These are phyloP conservation scores for Actinomortierella ambigua DNA, from an alignment of 371 early-diverging fungal genomes.

Conservation along the genomic window DNA sequence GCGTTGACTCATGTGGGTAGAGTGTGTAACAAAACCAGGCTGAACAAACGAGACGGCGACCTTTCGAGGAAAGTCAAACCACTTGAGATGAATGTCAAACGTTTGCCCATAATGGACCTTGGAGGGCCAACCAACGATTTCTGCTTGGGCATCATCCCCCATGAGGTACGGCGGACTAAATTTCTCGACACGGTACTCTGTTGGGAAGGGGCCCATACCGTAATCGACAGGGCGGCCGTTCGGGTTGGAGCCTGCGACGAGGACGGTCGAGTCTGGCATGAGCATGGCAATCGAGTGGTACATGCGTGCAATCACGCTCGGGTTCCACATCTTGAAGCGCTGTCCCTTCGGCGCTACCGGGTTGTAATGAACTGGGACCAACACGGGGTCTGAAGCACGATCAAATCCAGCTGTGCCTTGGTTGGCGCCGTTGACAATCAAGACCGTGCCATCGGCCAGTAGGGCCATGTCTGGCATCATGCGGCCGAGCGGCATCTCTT, in stretches of 20 bases:
- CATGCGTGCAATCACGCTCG: conserved; percentile 50
- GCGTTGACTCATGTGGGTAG: conserved; percentile 53
- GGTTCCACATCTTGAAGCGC: conserved; percentile 43
- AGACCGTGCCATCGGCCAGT: conserved; percentile 55
- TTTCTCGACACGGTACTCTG: conserved; percentile 51
- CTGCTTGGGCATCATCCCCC: conserved; percentile 25
- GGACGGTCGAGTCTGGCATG: conserved; percentile 54
- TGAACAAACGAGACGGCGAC: conserved; percentile 40
- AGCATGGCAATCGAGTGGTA: conserved; percentile 56
- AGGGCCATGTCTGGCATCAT: conserved; percentile 54
- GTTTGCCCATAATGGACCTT: conserved; percentile 32
- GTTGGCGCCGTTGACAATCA: conserved; percentile 54
- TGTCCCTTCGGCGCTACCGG: conserved; percentile 40
- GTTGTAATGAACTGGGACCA: conserved; percentile 51
- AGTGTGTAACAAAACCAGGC: conserved; percentile 53
- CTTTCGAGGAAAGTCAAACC: conserved; percentile 25
- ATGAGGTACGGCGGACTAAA: conserved; percentile 55
- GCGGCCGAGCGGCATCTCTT: conserved; percentile 48
- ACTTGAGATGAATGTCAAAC: conserved; percentile 24
- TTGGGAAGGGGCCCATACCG: conserved; percentile 44
- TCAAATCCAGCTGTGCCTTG: conserved; percentile 53
- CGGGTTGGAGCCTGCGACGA: conserved; percentile 56
- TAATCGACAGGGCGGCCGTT: conserved; percentile 37
- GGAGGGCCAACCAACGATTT: conserved; percentile 29
- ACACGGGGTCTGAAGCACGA: conserved; percentile 43